Evolutionary conservation across 208 protist species (phyloP).

Genomic region (Crithidia brevicula): DNA sequence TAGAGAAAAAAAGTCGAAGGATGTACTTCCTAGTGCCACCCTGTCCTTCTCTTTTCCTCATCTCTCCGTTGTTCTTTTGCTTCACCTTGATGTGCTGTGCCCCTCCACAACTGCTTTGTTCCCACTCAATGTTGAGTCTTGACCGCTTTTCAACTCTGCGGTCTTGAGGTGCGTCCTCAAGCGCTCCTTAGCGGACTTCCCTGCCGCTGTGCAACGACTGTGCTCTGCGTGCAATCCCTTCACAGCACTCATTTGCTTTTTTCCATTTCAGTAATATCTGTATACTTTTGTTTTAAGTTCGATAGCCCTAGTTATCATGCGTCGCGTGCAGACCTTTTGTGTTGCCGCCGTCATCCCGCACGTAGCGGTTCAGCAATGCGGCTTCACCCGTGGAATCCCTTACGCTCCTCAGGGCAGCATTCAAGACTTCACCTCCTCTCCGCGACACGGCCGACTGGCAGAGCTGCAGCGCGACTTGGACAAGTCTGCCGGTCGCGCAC

Average conservation of each 20-base stretch:
- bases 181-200: no score
- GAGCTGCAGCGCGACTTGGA: conserved; percentile 68
- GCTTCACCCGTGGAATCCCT: conserved; percentile 60
- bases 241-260: background rate
- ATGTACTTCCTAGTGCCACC: no score
- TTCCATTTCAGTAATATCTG: background rate
- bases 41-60: no score
- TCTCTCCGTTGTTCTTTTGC: no score
- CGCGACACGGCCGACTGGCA: conserved; percentile 45
- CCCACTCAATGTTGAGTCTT: no score
- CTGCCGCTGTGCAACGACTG: no score
- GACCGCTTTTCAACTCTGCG: no score
- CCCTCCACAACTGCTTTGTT: no score
- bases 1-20: no score
- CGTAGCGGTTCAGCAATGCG: background rate
- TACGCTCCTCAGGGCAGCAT: conserved; percentile 70
- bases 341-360: background rate
- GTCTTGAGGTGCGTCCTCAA: no score
- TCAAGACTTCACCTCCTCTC: conserved; percentile 71
- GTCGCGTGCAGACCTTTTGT: background rate
- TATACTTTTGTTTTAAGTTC: conserved; percentile 1
- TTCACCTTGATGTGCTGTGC: no score
- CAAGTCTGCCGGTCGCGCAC: conserved; percentile 32
- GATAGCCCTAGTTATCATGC: background rate
- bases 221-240: no score